phyloP scores from a whole-genome alignment of 257 asterid species.

The Ilex aquifolium region DNA sequence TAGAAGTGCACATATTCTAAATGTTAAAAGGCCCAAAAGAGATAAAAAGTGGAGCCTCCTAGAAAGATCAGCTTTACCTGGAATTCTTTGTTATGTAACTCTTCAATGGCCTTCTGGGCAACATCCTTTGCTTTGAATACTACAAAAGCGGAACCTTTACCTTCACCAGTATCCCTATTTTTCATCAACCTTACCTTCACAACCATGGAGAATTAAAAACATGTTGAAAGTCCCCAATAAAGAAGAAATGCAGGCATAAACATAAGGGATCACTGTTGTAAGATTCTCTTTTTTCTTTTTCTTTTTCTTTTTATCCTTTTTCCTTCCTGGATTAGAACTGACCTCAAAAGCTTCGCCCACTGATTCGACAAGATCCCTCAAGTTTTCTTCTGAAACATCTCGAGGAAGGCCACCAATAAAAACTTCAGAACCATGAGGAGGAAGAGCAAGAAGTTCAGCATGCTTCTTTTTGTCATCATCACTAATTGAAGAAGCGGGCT shows the following conservation, averaged over 20 bases:
- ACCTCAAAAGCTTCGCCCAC: constrained; percentile 81
- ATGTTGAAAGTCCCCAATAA: neutral
- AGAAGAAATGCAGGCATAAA: too few relatives aligned
- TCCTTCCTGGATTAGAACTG: constrained; percentile 14
- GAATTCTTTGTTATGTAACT: constrained; percentile 71
- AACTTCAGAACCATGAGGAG: constrained; percentile 92
- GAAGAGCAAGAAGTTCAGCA: constrained; percentile 71
- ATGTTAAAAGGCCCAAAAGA: neutral
- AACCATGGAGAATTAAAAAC: neutral
- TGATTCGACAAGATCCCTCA: constrained; percentile 73
- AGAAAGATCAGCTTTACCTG: constrained; percentile 41
- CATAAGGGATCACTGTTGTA: too few relatives aligned
- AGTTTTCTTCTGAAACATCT: constrained; percentile 73
- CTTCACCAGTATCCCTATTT: constrained; percentile 93
- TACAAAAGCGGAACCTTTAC: constrained; percentile 96
- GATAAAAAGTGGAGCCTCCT: neutral
- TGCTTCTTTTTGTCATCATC: constrained; percentile 41
- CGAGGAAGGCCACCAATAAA: constrained; percentile 91
- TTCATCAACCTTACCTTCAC: constrained; percentile 79
- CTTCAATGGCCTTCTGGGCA: constrained; percentile 85
- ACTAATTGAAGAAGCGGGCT: constrained; percentile 24
- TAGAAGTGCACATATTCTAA: constrained; percentile 9
- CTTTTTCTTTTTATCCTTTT: neutral
- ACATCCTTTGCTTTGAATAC: constrained; percentile 57
- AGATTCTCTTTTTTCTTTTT: too few relatives aligned